Percentiles rank a stretch among this genome's conserved stretches.
phyloP scores from a whole-genome alignment of 441 rosid genomes.

The Gossypium laxum region DNA sequence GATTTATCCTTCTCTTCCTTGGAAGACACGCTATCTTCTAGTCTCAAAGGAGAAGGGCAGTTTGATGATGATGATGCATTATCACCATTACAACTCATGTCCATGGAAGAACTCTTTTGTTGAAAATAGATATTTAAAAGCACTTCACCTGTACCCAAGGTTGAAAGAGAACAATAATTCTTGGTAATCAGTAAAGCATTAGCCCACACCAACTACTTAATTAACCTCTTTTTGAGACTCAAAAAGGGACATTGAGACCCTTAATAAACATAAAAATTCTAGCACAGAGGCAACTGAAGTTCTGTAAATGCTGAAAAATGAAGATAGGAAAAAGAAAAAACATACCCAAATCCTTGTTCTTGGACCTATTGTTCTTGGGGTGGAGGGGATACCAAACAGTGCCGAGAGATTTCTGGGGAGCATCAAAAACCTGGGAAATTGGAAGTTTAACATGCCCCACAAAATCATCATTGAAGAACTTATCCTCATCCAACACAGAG shows the following conservation, averaged over 20 bases:
- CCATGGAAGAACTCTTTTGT: constrained; percentile 35
- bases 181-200: neutral
- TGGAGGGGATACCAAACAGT: constrained; percentile 65
- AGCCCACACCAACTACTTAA: neutral
- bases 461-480: constrained; percentile 76
- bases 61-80: constrained; percentile 24
- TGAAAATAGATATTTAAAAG: constrained; percentile 52
- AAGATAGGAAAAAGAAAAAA: neutral
- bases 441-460: constrained; percentile 65
- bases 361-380: constrained; percentile 68
- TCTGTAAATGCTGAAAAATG: neutral
- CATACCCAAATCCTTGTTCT: constrained; percentile 74
- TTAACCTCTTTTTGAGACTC: neutral
- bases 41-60: constrained; percentile 35
- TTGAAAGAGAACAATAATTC: neutral
- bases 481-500: constrained; percentile 76
- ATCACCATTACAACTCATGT: constrained; percentile 26
- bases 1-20: neutral
- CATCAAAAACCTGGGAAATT: constrained; percentile 60
- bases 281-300: neutral
- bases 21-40: constrained; percentile 32
- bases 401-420: constrained; percentile 66
- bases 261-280: neutral
- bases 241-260: neutral
- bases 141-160: constrained; percentile 57